A percentile compares a stretch with the other conserved stretches of the same genome.
Evolutionary conservation across 2,329 filamentous ascomycete genomes (phyloP).

Genomic region (Alternaria viburni): DNA sequence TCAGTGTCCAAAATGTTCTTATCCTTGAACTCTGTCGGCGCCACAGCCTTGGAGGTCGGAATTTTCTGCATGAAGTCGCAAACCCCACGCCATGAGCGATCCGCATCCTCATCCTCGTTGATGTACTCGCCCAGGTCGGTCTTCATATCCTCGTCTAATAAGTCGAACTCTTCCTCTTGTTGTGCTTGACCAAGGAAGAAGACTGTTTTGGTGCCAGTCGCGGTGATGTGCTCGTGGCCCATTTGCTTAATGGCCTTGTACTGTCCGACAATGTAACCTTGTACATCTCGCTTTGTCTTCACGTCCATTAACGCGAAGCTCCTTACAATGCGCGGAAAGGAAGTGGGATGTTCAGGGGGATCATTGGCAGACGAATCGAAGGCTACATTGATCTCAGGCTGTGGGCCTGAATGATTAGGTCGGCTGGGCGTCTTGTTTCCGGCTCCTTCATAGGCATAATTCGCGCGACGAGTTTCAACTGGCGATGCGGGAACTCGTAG

Average conservation of each 20-base stretch:
- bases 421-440: neutral
- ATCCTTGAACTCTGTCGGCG: neutral
- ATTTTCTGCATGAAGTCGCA: neutral
- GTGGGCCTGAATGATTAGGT: neutral
- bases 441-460: neutral
- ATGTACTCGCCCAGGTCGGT: neutral
- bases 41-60: neutral
- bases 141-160: neutral
- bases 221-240: slow-evolving; percentile 6
- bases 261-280: neutral
- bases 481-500: neutral
- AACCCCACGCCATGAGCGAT: neutral
- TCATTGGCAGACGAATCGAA: neutral
- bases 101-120: neutral
- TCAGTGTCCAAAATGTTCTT: neutral
- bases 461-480: neutral
- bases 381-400: neutral
- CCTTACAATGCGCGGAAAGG: neutral
- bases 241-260: neutral
- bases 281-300: slow-evolving; percentile 2
- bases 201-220: slow-evolving; percentile 5
- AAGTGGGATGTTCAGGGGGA: neutral
- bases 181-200: neutral
- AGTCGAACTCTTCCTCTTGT: neutral
- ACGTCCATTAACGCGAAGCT: neutral